These are phyloP conservation scores for Microdochium bolleyi DNA, from an alignment of 2,329 filamentous ascomycete genomes.

Conservation along the genomic window DNA sequence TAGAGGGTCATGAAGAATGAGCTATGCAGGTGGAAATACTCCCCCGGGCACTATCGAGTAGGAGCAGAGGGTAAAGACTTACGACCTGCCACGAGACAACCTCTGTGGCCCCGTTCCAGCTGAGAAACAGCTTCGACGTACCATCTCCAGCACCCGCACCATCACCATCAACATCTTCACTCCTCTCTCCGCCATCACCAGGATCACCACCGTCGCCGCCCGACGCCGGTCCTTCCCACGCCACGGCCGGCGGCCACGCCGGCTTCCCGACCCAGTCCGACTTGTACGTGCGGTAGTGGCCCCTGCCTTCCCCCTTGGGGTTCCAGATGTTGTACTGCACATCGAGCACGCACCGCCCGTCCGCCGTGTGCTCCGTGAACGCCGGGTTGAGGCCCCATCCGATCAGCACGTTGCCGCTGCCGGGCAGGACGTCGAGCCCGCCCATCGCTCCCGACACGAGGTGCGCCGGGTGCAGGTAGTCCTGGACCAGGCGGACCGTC, in stretches of 20 bases:
- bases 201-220: no score
- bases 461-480: conserved; percentile 8
- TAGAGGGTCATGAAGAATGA: no score
- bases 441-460: conserved; percentile 7
- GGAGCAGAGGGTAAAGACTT: neutral
- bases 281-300: conserved; percentile 23
- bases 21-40: no score
- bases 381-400: conserved; percentile 24
- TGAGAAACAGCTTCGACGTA: conserved; percentile 1
- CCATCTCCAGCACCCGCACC: conserved; percentile 1
- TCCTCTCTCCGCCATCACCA: no score
- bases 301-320: conserved; percentile 10
- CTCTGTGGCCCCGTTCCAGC: conserved; percentile 12
- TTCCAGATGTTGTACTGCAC: conserved; percentile 21
- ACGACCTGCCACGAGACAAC: conserved; percentile 8
- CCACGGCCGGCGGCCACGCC: conserved; percentile 8
- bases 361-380: conserved; percentile 24
- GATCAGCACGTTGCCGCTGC: conserved; percentile 16
- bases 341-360: conserved; percentile 20
- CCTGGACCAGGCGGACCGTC: conserved; percentile 6
- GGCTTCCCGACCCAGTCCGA: conserved; percentile 17
- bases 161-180: neutral
- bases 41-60: no score
- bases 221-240: no score
- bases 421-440: conserved; percentile 3